Base-by-base conservation (phyloP, 805 yeast genomes). In the Vanderwaltozyma verrucispora region DNA sequence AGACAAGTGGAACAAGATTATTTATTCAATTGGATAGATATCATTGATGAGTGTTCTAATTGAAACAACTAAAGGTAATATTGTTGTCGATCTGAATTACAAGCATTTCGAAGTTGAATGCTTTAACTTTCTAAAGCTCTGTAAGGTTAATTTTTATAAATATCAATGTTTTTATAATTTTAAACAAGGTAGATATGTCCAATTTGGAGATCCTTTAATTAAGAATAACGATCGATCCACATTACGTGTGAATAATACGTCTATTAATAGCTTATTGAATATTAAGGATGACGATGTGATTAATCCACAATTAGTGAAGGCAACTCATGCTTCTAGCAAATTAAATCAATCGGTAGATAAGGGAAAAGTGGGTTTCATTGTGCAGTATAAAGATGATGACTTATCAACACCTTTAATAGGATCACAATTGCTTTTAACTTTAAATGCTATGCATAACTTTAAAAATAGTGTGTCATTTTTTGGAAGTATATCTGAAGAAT, bases 21-120 rank as follows among this genome's bases (percentile, higher is more conserved):
- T n/a, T n/a, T n/a, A n/a, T n/a, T n/a, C n/a, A n/a, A n/a, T n/a
- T n/a, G n/a, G n/a, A n/a, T n/a, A n/a, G n/a, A n/a, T n/a, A n/a
- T n/a, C n/a, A n/a, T n/a, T n/a, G n/a, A 35, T 35, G 38, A 35
- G 38, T 30, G 30, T 35, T 19, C 25, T 35, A 15, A 14, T 35
- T 3, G 38, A 35, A 8, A 35, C 38, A 7, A 35, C 38, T 4
- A 14, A 5, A 18, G 38, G 38, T 4, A 24, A 23, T 16, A 5
- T 30, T 6, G 20, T 29, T 1, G n/a, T 35, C n/a, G 30, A 30
- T 30, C 19, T 35, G n/a, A 16, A 30, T 35, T 35, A 17, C 12
- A 24, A 24, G 14, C 20, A 24, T 4, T 35, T 30, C 13, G 11
- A 24, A 24, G 18, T 35, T 2, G 38, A 35, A 25, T 5, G 19